Conservation (phyloP, 306 rosid species). For the Lathyrus aphaca region DNA sequence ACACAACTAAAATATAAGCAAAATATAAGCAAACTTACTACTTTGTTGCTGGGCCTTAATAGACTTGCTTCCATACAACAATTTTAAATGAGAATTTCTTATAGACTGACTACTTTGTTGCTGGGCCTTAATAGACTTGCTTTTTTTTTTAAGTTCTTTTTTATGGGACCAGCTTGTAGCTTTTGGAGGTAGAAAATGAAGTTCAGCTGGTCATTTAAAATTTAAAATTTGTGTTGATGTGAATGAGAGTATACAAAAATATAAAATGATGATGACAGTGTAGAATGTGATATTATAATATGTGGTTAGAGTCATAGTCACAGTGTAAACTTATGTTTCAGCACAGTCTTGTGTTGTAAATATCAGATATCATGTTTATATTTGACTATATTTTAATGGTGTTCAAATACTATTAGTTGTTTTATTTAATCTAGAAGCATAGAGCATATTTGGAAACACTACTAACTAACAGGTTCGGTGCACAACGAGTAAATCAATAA, state of each 20-base stretch:
- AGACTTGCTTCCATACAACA: too few species aligned
- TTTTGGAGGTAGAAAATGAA: slow-evolving; percentile 62
- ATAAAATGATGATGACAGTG: slow-evolving; percentile 29
- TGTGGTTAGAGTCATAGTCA: slow-evolving; percentile 19
- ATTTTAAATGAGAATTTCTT: too few species aligned
- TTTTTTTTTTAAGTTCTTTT: slow-evolving; percentile 36
- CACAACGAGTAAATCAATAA: too few species aligned
- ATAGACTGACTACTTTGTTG: too few species aligned
- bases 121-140: too few species aligned
- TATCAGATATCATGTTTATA: slow-evolving; percentile 30
- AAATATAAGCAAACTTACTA: too few species aligned
- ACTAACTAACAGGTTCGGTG: too few species aligned
- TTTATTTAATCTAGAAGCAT: too few species aligned
- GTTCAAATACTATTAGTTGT: neutral
- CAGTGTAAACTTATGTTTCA: slow-evolving; percentile 43
- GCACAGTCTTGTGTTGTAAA: slow-evolving; percentile 46
- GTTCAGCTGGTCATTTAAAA: slow-evolving; percentile 82
- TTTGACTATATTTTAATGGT: slow-evolving; percentile 20
- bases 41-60: too few species aligned
- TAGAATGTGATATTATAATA: slow-evolving; percentile 39
- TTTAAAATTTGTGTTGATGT: slow-evolving; percentile 46
- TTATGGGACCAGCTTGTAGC: slow-evolving; percentile 79
- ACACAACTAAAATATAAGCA: too few species aligned
- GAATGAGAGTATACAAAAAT: slow-evolving; percentile 32
- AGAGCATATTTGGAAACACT: too few species aligned